phyloP scores from a whole-genome alignment of 129 eudicot species.

The Flaveria bidentis region DNA sequence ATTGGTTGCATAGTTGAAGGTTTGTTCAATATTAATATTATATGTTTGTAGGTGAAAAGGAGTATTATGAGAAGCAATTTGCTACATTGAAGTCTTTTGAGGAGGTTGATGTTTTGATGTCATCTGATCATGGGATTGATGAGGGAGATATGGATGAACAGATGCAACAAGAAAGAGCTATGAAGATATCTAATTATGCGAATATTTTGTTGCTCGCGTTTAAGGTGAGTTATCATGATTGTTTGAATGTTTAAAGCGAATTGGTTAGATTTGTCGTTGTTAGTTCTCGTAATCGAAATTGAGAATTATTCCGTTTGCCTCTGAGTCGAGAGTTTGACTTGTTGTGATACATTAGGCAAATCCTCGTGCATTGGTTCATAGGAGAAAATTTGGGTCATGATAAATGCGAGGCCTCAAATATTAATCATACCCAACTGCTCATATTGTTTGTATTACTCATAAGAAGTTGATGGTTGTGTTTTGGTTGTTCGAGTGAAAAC shows the following conservation, averaged over 20 bases:
- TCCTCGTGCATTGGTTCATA: too few relatives aligned
- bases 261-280: too few relatives aligned
- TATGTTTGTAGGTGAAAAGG: conserved; percentile 66
- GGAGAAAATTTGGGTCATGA: too few relatives aligned
- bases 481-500: background rate
- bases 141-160: conserved; percentile 70
- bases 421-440: background rate
- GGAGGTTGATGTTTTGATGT: conserved; percentile 59
- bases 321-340: too few relatives aligned
- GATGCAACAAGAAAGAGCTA: conserved; percentile 75
- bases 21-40: background rate
- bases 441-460: background rate
- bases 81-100: conserved; percentile 74
- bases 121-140: conserved; percentile 39
- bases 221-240: conserved; percentile 45
- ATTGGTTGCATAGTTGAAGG: background rate
- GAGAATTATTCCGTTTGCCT: too few relatives aligned
- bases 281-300: too few relatives aligned
- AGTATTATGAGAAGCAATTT: conserved; percentile 78
- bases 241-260: too few relatives aligned
- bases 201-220: conserved; percentile 72
- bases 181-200: conserved; percentile 81
- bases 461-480: background rate
- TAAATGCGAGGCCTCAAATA: too few relatives aligned
- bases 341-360: too few relatives aligned